Evolutionary conservation across 371 early-diverging fungal genomes (phyloP), one percentile per base, ranked within the genome.

Genomic region (Syncephalis fuscata): DNA sequence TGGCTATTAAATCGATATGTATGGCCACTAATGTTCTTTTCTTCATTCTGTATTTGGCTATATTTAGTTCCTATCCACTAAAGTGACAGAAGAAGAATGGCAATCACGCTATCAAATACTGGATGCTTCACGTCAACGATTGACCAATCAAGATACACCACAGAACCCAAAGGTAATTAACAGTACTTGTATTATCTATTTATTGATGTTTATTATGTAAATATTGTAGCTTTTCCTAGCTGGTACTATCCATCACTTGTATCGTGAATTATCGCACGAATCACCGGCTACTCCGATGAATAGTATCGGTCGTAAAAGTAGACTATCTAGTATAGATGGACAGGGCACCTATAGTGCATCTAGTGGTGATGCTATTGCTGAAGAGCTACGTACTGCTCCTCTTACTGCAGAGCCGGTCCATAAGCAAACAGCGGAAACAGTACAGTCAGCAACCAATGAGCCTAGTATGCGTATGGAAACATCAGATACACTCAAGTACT

Each of bases 21-120:
- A n/a, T 5, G 41, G 4, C 8, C 5, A 19, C 8, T 21, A 16
- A 21, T 19, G n/a, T 19, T 5, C 41, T 21, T 8, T 7, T 16
- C n/a, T 4, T 4, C 16, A n/a, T 15, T 21, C 41, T 21, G 8
- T 41, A 5, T 21, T 8, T 21, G 4, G 4, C n/a, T 7, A 7
- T 41, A 41, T 41, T n/a, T 21, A 41, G 41, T 16, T 16, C 16
- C 21, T 41, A 21, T 41, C 41, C 41, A 21, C 4, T 41, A 58
- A 53, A 10, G 56, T 58, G 10, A 61, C 58, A 14, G 58, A 61
- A 5, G 58, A 61, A 23, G 58, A 57, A 21, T 57, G 58, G 62
- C 46, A 55, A n/a, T 53, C 56, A 15, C 57, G 56, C 9, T 26
- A 57, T 42, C 44, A 44, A 21, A 52, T 55, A 0, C 58, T 61